Evolutionary conservation across 2,329 filamentous ascomycete species (phyloP), one percentile per base, ranked within the genome.

Genomic region (Fusarium sp.): DNA sequence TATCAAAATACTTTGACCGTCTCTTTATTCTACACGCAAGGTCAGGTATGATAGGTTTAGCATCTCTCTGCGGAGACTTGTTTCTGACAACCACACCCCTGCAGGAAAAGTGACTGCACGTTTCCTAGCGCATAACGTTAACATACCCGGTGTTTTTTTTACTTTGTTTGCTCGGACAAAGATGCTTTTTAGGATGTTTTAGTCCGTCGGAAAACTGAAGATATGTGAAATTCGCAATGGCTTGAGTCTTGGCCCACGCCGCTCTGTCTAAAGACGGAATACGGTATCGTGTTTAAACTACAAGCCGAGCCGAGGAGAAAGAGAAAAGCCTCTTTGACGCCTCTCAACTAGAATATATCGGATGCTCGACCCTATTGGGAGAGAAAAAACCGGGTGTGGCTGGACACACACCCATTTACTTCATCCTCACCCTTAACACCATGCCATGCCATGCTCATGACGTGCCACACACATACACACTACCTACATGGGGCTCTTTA

Each of bases 291-390:
- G 56, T 17, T 61, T 27, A 38, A 38, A n/a, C 33, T 53, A 27
- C 47, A 49, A 44, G 35, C 20, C 35, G 56, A 55, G 52, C 36
- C 64, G 46, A 46, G 29, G 36, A 64, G 46, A 64, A 20, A 38
- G 33, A 53, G 20, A 67, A 63, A 65, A 72, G 69, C 69, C 69
- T 69, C 68, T 44, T 70, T 33, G 58, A 72, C 68, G 68, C 68
- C 57, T 59, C 63, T 41, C 42, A 64, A 71, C 58, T 68, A 65
- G 46, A 65, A 55, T 31, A 69, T 72, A 46, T 53, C 65, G 69
- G 70, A 59, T 50, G n/a, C 39, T 44, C 70, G 36, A 65, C 45
- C 65, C 57, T 58, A 70, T 72, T 45, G 58, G 53, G 65, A 45
- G 62, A 56, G 41, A 14, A 44, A 42, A 42, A 65, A 36, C 60